Percentiles rank a stretch among this genome's conserved stretches.
Conservation (phyloP, 345 rosid species). For the Populus ilicifolia region DNA sequence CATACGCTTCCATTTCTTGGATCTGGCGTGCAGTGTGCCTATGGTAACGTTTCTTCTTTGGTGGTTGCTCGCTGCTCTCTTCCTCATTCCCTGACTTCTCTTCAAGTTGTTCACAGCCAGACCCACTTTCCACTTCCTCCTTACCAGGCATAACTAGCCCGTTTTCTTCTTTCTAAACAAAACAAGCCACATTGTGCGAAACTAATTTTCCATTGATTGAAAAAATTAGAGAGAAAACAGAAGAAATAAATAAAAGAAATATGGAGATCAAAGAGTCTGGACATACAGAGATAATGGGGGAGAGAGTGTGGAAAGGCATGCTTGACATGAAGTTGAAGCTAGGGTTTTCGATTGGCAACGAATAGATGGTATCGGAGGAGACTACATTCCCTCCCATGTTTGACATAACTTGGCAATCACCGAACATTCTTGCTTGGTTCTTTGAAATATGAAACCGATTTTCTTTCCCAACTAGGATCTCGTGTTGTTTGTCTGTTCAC, state of each 20-base stretch:
- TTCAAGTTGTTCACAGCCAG: constrained; percentile 75
- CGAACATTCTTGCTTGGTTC: constrained; percentile 44
- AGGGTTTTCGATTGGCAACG: constrained; percentile 67
- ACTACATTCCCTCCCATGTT: constrained; percentile 58
- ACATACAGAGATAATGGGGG: constrained; percentile 60
- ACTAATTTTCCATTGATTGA: background rate
- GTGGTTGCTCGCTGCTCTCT: constrained; percentile 42
- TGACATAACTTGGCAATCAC: constrained; percentile 66
- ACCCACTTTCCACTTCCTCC: constrained; percentile 77
- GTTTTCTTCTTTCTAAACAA: constrained; percentile 61
- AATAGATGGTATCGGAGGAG: constrained; percentile 50
- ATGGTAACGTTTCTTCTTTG: constrained; percentile 88
- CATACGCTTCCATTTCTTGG: constrained; percentile 97
- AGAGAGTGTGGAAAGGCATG: constrained; percentile 56
- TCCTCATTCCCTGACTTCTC: constrained; percentile 71
- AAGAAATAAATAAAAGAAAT: background rate
- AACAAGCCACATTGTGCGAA: background rate
- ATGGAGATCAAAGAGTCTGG: background rate
- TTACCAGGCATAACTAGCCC: constrained; percentile 43
- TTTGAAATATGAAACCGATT: background rate
- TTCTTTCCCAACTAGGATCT: constrained; percentile 12
- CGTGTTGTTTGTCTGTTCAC: background rate
- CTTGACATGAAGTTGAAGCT: constrained; percentile 59
- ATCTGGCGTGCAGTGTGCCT: constrained; percentile 91
- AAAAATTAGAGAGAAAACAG: background rate